Conservation (phyloP, 208 protist species). For the Herpetomonas tarakana region DNA sequence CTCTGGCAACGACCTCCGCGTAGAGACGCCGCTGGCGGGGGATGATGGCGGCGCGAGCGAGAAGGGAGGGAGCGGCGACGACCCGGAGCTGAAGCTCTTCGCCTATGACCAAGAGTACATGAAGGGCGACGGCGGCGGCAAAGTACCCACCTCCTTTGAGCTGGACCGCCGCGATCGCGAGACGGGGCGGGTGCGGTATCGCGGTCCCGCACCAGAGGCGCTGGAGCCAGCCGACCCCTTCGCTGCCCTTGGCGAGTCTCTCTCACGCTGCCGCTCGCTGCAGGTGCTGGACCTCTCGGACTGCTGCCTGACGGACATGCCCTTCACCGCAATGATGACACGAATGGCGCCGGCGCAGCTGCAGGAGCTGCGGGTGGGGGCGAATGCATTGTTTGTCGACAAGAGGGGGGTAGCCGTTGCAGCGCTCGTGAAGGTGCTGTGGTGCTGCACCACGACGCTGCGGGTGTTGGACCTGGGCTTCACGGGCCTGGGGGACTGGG, state of each 20-base stretch:
- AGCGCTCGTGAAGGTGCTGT: constrained; percentile 37
- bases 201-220: constrained; percentile 8
- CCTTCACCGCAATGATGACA: constrained; percentile 17
- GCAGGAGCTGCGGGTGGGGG: constrained; percentile 38
- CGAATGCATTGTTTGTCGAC: constrained; percentile 66
- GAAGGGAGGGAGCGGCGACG: constrained; percentile 2
- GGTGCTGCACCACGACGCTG: constrained; percentile 20
- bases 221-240: constrained; percentile 11
- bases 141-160: constrained; percentile 76
- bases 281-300: constrained; percentile 52
- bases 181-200: constrained; percentile 52
- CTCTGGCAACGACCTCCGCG: constrained; percentile 62
- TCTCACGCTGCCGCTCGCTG: constrained; percentile 45
- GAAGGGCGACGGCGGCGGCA: constrained; percentile 23
- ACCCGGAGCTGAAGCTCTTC: constrained; percentile 39
- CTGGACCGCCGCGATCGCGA: constrained; percentile 66
- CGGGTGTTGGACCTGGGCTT: constrained; percentile 57
- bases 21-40: background rate
- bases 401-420: constrained; percentile 28
- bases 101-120: constrained; percentile 63
- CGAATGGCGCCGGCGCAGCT: constrained; percentile 31
- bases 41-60: background rate
- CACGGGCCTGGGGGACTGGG: constrained; percentile 61
- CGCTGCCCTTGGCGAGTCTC: constrained; percentile 42
- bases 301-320: constrained; percentile 35